These are phyloP conservation scores for Aristolochia fimbriata DNA, from an alignment of 164 flowering plant genomes.

Conservation along the genomic window DNA sequence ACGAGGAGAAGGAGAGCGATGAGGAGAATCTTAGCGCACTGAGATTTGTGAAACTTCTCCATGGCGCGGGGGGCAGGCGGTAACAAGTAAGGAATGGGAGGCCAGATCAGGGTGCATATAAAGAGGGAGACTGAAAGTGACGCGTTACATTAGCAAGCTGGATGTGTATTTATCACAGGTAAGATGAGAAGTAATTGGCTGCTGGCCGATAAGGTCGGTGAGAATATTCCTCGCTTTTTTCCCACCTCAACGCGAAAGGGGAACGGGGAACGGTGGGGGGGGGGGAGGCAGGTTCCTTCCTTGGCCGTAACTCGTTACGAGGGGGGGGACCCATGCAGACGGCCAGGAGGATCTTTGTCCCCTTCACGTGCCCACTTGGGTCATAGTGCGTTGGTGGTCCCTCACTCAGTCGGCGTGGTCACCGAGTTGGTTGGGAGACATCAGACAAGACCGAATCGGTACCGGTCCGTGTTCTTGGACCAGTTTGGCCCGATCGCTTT, in stretches of 20 bases:
- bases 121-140: not conserved
- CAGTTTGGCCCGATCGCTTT: too few species aligned
- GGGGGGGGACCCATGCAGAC: conserved; percentile 4
- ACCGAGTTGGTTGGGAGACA: not conserved
- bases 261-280: too few species aligned
- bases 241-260: not conserved
- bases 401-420: not conserved
- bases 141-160: not conserved
- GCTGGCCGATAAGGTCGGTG: conserved; percentile 35
- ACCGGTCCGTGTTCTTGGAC: too few species aligned
- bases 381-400: conserved; percentile 9
- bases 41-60: conserved; percentile 35
- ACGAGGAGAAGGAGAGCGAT: conserved; percentile 40
- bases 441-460: not conserved
- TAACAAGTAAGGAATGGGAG: not conserved
- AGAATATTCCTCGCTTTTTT: conserved; percentile 14
- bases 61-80: conserved; percentile 9
- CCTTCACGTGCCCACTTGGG: conserved; percentile 1
- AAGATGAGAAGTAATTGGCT: conserved; percentile 13
- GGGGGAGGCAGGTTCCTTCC: not conserved
- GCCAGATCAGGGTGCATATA: not conserved
- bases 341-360: conserved; percentile 15
- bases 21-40: conserved; percentile 30
- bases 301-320: not conserved
- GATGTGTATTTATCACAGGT: too few species aligned